phyloP scores from a whole-genome alignment of 192 early-diverging fungal species.

The Coemansia furcata region DNA sequence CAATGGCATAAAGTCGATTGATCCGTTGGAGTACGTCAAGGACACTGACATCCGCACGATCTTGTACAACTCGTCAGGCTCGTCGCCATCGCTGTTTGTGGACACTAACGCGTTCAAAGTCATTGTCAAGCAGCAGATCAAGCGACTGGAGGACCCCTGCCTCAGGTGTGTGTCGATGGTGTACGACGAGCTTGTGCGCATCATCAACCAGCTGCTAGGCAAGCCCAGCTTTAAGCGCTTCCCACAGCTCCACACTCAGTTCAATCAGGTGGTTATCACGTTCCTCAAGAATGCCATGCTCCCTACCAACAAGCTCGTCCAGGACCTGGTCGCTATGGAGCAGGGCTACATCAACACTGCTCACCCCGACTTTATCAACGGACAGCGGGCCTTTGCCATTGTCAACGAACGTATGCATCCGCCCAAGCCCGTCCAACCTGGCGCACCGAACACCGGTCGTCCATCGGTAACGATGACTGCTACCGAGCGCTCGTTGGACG shows the following conservation, averaged over 20 bases:
- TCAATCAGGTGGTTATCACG: conserved; percentile 89
- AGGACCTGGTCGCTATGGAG: conserved; percentile 92
- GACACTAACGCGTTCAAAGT: conserved; percentile 97
- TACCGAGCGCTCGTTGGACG: conserved; percentile 54
- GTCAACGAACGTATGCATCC: conserved; percentile 83
- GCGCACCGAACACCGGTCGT: conserved; percentile 18
- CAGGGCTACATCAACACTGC: conserved; percentile 97
- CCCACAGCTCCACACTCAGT: conserved; percentile 88
- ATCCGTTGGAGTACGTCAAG: conserved; percentile 99
- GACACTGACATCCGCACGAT: conserved; percentile 98
- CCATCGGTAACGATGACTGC: conserved; percentile 25
- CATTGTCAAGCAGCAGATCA: conserved; percentile 99
- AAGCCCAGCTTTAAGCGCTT: conserved; percentile 96
- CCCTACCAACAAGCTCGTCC: conserved; percentile 94
- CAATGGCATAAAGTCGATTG: conserved; percentile 87
- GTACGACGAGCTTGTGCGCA: conserved; percentile 97
- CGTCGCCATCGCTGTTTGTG: conserved; percentile 96
- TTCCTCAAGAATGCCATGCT: conserved; percentile 89
- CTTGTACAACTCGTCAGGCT: conserved; percentile 97
- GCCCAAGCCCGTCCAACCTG: conserved; percentile 56
- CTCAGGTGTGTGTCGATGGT: conserved; percentile 93
- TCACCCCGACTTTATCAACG: conserved; percentile 98
- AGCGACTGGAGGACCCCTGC: conserved; percentile 94
- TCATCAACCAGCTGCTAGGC: conserved; percentile 85
- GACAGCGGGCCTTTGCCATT: conserved; percentile 91